These are phyloP conservation scores for Aspergillus affinis DNA, from an alignment of 495 filamentous ascomycete genomes.

Conservation along the genomic window DNA sequence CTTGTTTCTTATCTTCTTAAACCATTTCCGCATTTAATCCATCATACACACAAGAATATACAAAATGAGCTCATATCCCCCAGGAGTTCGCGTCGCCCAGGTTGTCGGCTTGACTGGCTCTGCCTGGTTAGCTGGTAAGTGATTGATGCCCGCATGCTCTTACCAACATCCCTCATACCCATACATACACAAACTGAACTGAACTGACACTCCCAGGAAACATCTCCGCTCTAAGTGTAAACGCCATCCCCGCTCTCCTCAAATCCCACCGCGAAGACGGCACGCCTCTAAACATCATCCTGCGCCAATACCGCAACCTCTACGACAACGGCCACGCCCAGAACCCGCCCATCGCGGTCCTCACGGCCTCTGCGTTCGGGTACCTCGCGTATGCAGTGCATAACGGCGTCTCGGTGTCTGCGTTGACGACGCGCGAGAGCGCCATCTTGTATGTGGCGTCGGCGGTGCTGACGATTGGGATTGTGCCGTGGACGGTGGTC, in stretches of 20 bases:
- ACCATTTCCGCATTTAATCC: not conserved
- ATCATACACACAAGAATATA: not conserved
- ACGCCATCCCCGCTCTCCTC: conserved; percentile 33
- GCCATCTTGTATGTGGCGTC: conserved; percentile 27
- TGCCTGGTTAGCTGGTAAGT: conserved; percentile 34
- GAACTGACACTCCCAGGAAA: conserved; percentile 31
- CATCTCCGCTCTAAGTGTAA: conserved; percentile 33
- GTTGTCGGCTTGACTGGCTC: conserved; percentile 32
- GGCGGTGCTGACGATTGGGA: conserved; percentile 34
- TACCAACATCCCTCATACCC: not conserved
- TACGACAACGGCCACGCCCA: conserved; percentile 35
- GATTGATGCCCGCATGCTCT: not conserved
- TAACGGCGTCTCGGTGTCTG: conserved; percentile 23
- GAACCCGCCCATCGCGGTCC: conserved; percentile 34
- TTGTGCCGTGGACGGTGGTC: conserved; percentile 38
- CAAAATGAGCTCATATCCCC: conserved; percentile 23
- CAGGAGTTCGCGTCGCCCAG: conserved; percentile 32
- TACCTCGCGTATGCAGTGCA: conserved; percentile 42
- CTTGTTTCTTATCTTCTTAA: not conserved
- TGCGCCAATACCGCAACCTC: conserved; percentile 29
- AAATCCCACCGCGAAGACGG: conserved; percentile 28
- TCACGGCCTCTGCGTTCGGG: conserved; percentile 32
- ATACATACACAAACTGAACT: not conserved
- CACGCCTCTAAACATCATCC: conserved; percentile 23
- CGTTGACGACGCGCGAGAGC: conserved; percentile 17